Conservation (phyloP, 306 rosid species). For the Lupinus albus region DNA sequence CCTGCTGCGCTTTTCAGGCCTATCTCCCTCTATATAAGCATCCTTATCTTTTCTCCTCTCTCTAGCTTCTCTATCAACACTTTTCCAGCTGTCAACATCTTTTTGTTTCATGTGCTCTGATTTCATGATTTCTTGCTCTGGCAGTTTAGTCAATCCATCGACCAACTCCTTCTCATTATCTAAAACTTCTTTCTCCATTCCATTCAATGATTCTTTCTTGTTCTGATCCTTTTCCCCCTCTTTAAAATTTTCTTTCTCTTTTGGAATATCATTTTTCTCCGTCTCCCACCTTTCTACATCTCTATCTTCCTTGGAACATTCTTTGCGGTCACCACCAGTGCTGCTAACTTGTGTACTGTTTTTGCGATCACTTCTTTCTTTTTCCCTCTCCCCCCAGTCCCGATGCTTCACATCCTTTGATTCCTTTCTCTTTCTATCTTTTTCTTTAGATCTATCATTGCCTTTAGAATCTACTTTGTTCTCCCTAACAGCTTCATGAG, state of each 20-base stretch:
- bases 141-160: conserved; percentile 59
- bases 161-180: conserved; percentile 67
- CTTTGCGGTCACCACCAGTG: conserved; percentile 61
- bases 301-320: conserved; percentile 69
- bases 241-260: conserved; percentile 70
- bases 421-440: conserved; percentile 77
- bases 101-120: conserved; percentile 75
- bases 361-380: conserved; percentile 76
- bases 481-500: conserved; percentile 79
- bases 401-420: conserved; percentile 63
- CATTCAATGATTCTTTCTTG: conserved; percentile 73
- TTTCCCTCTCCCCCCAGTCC: conserved; percentile 89
- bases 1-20: conserved; percentile 62
- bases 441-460: conserved; percentile 62
- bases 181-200: conserved; percentile 62
- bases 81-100: conserved; percentile 75
- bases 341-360: conserved; percentile 55
- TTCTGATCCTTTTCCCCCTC: conserved; percentile 79
- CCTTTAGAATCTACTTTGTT: conserved; percentile 79
- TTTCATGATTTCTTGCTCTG: conserved; percentile 60
- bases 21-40: conserved; percentile 67
- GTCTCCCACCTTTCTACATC: conserved; percentile 72
- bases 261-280: conserved; percentile 71
- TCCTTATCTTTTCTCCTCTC: conserved; percentile 81
- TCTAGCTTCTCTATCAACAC: conserved; percentile 64